These are phyloP conservation scores for Malassezia sp. DNA, from an alignment of 1,284 basidiomycete genomes.

Conservation along the genomic window DNA sequence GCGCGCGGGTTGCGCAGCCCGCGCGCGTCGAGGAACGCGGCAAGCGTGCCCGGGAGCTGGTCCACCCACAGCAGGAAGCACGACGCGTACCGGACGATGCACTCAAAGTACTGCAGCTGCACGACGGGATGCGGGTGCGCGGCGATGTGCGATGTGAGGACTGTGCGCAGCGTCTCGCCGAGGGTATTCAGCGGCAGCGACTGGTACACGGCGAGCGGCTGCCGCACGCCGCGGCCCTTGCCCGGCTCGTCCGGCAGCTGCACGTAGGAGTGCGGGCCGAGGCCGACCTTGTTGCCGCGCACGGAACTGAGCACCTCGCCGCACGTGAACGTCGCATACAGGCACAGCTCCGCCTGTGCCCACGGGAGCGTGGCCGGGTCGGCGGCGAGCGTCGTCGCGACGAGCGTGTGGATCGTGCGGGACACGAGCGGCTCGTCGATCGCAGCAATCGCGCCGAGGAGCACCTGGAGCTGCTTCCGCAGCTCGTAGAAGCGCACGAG, in stretches of 20 bases:
- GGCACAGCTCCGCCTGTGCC: slow-evolving; percentile 85
- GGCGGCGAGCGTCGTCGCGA: slow-evolving; percentile 62
- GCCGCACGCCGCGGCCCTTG: slow-evolving; percentile 30
- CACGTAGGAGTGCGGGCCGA: slow-evolving; percentile 38
- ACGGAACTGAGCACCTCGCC: slow-evolving; percentile 55
- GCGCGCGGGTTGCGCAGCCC: slow-evolving; percentile 73
- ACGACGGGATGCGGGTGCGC: slow-evolving; percentile 76
- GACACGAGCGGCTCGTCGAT: slow-evolving; percentile 73
- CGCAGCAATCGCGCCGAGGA: slow-evolving; percentile 67
- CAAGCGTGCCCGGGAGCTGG: slow-evolving; percentile 59
- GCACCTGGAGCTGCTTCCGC: slow-evolving; percentile 71
- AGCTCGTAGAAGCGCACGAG: slow-evolving; percentile 70
- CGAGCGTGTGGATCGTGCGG: slow-evolving; percentile 59
- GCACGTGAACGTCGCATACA: slow-evolving; percentile 84
- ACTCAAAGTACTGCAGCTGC: slow-evolving; percentile 88
- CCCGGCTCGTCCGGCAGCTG: slow-evolving; percentile 25
- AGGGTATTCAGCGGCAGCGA: slow-evolving; percentile 67
- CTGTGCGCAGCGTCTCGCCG: slow-evolving; percentile 75
- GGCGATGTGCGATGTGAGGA: slow-evolving; percentile 72
- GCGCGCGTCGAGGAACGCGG: slow-evolving; percentile 78
- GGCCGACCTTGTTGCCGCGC: slow-evolving; percentile 35
- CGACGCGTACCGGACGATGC: slow-evolving; percentile 77
- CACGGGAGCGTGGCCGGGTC: slow-evolving; percentile 59
- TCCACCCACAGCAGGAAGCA: slow-evolving; percentile 81
- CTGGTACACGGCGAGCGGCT: slow-evolving; percentile 26